Evolutionary conservation across 495 filamentous ascomycete genomes (phyloP).

Genomic region (Friedmanniomyces simplex): DNA sequence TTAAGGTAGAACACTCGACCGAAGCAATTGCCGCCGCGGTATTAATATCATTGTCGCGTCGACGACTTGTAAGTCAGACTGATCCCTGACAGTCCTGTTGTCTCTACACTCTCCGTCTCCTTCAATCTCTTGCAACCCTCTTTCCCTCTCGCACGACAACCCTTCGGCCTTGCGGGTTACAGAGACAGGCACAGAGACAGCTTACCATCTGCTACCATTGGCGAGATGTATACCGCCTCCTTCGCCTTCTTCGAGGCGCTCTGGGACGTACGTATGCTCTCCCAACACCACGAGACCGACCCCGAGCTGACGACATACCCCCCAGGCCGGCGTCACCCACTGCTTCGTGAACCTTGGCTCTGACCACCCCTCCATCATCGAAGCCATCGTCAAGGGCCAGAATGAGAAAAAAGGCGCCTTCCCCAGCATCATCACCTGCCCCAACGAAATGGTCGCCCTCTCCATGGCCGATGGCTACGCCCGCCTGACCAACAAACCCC

Average conservation of each 20-base stretch:
- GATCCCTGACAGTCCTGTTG: too few species aligned
- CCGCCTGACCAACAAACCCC: constrained; percentile 71
- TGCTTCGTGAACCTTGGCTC: constrained; percentile 92
- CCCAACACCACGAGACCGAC: neutral
- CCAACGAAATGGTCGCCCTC: constrained; percentile 79
- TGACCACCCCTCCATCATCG: constrained; percentile 88
- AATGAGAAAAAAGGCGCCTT: constrained; percentile 55
- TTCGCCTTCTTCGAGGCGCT: constrained; percentile 93
- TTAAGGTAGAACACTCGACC: neutral
- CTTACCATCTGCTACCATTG: too few species aligned
- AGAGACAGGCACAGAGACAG: constrained; percentile 42
- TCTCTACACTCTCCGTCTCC: too few species aligned
- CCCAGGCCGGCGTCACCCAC: constrained; percentile 70
- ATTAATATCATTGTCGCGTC: neutral
- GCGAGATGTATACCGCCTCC: constrained; percentile 60
- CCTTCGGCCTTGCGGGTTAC: neutral
- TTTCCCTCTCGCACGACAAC: neutral
- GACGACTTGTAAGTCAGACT: neutral
- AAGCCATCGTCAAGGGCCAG: constrained; percentile 90
- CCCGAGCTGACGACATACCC: neutral
- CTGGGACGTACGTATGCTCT: constrained; percentile 48
- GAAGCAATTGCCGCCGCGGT: too few species aligned
- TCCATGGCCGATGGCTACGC: constrained; percentile 96
- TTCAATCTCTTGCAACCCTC: too few species aligned
- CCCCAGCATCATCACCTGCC: constrained; percentile 78